phyloP scores from a whole-genome alignment of 352 stramenopile species.

The Phytopythium chamaehyphon region DNA sequence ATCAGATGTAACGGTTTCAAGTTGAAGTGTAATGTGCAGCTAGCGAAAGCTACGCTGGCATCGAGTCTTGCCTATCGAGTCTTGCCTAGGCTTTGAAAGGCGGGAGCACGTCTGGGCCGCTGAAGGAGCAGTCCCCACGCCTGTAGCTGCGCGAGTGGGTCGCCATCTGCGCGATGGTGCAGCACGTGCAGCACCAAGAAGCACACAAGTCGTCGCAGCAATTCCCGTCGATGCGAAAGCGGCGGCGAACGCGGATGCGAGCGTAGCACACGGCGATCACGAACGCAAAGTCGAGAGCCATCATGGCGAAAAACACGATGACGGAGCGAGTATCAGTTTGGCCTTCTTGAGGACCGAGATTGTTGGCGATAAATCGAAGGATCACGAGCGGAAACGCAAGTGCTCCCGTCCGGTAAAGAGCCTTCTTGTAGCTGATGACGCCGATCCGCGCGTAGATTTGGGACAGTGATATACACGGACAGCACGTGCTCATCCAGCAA shows the following conservation, averaged over 20 bases:
- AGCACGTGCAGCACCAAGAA: constrained; percentile 20
- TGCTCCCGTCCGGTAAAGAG: constrained; percentile 21
- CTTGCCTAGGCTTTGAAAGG: constrained; percentile 9
- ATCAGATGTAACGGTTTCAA: too few species aligned
- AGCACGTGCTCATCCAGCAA: constrained; percentile 21
- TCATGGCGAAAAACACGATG: constrained; percentile 14
- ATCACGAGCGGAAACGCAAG: constrained; percentile 28
- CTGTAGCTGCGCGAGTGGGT: constrained; percentile 34
- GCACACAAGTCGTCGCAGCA: constrained; percentile 1
- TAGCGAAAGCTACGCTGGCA: too few species aligned
- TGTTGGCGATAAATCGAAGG: constrained; percentile 16
- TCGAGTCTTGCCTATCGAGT: too few species aligned
- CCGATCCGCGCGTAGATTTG: constrained; percentile 33
- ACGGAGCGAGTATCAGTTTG: constrained; percentile 7
- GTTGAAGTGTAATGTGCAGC: too few species aligned
- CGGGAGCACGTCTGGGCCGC: constrained; percentile 14
- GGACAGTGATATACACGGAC: constrained; percentile 26
- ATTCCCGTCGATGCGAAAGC: constrained; percentile 4
- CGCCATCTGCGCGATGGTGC: constrained; percentile 30
- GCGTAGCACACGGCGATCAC: constrained; percentile 2
- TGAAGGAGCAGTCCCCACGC: constrained; percentile 22
- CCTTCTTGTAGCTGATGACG: constrained; percentile 16
- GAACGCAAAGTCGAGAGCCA: constrained; percentile 6
- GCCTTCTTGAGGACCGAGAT: constrained; percentile 4
- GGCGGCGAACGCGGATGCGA: background rate